Evolutionary conservation across 805 yeast genomes (phyloP).

Genomic region (Kodamaea jinghongensis): DNA sequence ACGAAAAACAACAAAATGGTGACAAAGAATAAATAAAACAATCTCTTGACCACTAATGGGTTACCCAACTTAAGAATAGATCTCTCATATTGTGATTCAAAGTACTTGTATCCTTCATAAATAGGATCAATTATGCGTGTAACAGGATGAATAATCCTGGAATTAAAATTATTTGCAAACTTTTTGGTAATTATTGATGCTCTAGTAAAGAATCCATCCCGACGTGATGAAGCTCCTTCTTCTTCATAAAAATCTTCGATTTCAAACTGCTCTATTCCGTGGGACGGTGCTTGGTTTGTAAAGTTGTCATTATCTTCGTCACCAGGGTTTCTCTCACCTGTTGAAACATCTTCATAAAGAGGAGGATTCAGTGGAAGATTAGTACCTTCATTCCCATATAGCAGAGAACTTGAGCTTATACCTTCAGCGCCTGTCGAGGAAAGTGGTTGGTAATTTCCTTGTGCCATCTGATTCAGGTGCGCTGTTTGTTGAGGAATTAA

Average conservation of each 20-base stretch:
- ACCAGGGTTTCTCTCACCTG: conserved; percentile 2
- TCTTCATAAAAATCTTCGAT: conserved; percentile 29
- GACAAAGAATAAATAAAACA: conserved; percentile 66
- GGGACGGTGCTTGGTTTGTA: background rate
- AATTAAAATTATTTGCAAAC: conserved; percentile 36
- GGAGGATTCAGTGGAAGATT: conserved; percentile 14
- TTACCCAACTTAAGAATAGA: conserved; percentile 70
- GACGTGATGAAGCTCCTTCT: conserved; percentile 16
- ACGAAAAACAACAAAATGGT: conserved; percentile 57
- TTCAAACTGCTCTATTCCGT: conserved; percentile 32
- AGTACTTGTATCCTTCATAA: conserved; percentile 43
- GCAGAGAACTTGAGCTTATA: too few relatives aligned
- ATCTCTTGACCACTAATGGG: conserved; percentile 76
- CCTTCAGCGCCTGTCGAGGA: too few relatives aligned
- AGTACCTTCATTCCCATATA: too few relatives aligned
- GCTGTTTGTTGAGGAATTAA: too few relatives aligned
- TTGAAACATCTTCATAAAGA: conserved; percentile 9
- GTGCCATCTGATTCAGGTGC: too few relatives aligned
- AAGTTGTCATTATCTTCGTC: conserved; percentile 4
- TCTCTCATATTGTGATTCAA: conserved; percentile 50
- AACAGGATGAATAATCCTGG: conserved; percentile 41
- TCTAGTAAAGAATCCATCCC: conserved; percentile 27
- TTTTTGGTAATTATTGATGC: conserved; percentile 37
- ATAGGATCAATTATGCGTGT: conserved; percentile 50
- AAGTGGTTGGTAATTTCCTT: too few relatives aligned